Evolutionary conservation across 2,329 filamentous ascomycete genomes (phyloP).

Genomic region (Microdochium paspali): DNA sequence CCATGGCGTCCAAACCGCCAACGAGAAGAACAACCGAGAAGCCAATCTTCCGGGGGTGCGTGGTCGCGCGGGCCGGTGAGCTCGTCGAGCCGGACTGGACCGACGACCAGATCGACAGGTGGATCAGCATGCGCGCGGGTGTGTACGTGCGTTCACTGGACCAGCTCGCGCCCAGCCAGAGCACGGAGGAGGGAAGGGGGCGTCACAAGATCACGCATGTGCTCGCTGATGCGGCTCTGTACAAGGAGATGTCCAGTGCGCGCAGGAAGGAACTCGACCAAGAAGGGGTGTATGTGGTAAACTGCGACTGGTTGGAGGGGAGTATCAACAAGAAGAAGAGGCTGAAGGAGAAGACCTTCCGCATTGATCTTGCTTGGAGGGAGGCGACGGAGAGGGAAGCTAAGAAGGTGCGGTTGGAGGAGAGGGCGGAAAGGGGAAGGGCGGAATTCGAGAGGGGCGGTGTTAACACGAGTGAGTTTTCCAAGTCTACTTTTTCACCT

Average conservation of each 20-base stretch:
- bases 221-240: slow-evolving; percentile 55
- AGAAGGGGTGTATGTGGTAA: slow-evolving; percentile 31
- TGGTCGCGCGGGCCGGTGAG: slow-evolving; percentile 49
- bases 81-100: slow-evolving; percentile 36
- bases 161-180: slow-evolving; percentile 22
- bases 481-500: not conserved
- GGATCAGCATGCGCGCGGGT: slow-evolving; percentile 57
- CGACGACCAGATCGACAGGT: slow-evolving; percentile 50
- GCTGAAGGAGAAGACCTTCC: slow-evolving; percentile 16
- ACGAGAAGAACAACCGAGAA: not conserved
- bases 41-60: slow-evolving; percentile 41
- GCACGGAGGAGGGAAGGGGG: slow-evolving; percentile 28
- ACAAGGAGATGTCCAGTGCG: slow-evolving; percentile 31
- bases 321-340: slow-evolving; percentile 21
- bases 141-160: slow-evolving; percentile 17
- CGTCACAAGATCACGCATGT: slow-evolving; percentile 58
- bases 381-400: slow-evolving; percentile 22
- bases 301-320: slow-evolving; percentile 43
- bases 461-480: slow-evolving; percentile 38
- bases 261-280: slow-evolving; percentile 25
- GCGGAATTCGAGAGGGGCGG: slow-evolving; percentile 25
- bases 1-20: not conserved
- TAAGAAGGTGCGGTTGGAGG: slow-evolving; percentile 26
- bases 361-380: slow-evolving; percentile 13
- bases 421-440: slow-evolving; percentile 19